Evolutionary conservation across 257 asterid genomes (phyloP), one percentile per base, ranked within the genome.

Genomic region (Solanum ossicruentum): DNA sequence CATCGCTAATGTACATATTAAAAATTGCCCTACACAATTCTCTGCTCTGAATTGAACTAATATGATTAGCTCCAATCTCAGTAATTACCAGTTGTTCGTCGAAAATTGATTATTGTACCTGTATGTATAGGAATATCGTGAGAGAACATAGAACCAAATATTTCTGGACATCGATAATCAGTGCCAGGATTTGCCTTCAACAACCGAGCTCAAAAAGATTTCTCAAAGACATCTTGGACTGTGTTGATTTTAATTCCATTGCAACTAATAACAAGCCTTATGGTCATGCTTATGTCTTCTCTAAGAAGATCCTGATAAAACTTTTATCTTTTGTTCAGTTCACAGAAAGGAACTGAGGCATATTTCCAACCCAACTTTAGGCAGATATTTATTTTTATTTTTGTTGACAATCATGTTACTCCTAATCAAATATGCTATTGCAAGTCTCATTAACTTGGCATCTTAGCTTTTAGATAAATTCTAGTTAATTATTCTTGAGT

Each of bases 11-110:
- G 86, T 96, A 95, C 98, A 96, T 93, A 94, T 90, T 98, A 41
- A 96, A 96, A 83, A 96, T 95, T 6, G 98, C 98, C 90, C 99
- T 93, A 91, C 99, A 97, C 58, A 97, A 87, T 85, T 97, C 99
- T 91, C 93, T 97, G 96, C 99, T 97, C 80, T 89, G 92, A 78
- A 97, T 96, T 43, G 97, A 91, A 86, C 99, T 99, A 6, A 93
- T 86, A 57, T 88, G 90, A 83, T 91, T 94, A 67, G 97, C 98
- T 80, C 93, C 99, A 58, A 95, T 88, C 92, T 97, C 99, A 15
- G 99, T 93, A 70, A 95, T 88, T 83, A 97, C 94, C 98, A 71
- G 93, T 88, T 23, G 98, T 97, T 18, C 97, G 94, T 3, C 92
- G 94, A 86, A 97, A 92, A 89, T 92, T 91, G 90, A 97, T 97